Percentiles rank a stretch among this genome's conserved stretches.
Evolutionary conservation across 2,329 filamentous ascomycete genomes (phyloP).

Genomic region (Penicillium sclerotigenum): DNA sequence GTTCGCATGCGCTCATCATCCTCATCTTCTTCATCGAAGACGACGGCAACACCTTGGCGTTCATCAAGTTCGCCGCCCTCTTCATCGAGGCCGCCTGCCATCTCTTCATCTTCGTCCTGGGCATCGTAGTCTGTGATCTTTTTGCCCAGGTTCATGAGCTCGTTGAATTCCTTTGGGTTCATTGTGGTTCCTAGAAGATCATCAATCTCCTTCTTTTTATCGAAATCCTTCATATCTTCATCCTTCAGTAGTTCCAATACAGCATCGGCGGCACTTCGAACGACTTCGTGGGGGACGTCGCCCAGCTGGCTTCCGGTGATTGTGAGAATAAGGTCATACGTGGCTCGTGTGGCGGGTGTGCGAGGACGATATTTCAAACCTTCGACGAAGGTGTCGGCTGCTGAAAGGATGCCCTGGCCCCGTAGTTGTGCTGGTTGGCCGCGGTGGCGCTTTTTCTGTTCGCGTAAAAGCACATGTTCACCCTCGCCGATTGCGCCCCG

Average conservation of each 20-base stretch:
- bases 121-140: constrained; percentile 99
- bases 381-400: constrained; percentile 82
- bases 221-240: constrained; percentile 91
- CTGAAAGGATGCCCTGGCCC: constrained; percentile 74
- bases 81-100: constrained; percentile 66
- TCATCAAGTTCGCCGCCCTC: constrained; percentile 80
- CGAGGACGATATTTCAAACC: constrained; percentile 88
- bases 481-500: constrained; percentile 75
- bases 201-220: constrained; percentile 97
- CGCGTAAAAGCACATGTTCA: constrained; percentile 75
- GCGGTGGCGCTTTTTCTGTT: constrained; percentile 80
- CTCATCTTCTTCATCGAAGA: constrained; percentile 89
- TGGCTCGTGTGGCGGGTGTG: constrained; percentile 85
- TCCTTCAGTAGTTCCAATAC: constrained; percentile 90
- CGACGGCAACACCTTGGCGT: constrained; percentile 92
- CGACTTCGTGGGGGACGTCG: constrained; percentile 87
- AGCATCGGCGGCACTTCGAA: constrained; percentile 89
- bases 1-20: constrained; percentile 76
- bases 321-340: constrained; percentile 90
- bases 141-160: constrained; percentile 92
- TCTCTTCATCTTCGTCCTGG: constrained; percentile 90
- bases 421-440: constrained; percentile 68
- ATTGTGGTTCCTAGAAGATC: constrained; percentile 83
- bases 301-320: constrained; percentile 84
- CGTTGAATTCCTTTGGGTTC: constrained; percentile 89